These are phyloP conservation scores for Lecanicillium sp. DNA, from an alignment of 2,329 filamentous ascomycete genomes.

Conservation along the genomic window DNA sequence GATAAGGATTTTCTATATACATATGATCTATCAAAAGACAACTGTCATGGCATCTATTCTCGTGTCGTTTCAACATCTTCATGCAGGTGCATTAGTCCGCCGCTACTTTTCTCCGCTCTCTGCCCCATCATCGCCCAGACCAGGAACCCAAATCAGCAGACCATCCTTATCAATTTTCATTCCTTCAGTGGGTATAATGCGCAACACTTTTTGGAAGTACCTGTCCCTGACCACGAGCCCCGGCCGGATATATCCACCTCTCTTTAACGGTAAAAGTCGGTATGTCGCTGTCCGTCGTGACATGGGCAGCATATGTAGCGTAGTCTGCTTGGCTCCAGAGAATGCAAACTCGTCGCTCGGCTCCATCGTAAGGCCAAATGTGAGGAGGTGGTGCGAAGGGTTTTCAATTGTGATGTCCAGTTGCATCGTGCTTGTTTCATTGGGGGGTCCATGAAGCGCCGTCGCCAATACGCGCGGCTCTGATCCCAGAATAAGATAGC, in stretches of 20 bases:
- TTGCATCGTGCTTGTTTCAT: slow-evolving; percentile 33
- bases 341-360: slow-evolving; percentile 90
- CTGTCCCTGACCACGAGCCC: slow-evolving; percentile 75
- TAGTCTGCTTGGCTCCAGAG: slow-evolving; percentile 76
- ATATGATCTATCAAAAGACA: background rate
- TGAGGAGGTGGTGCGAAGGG: slow-evolving; percentile 87
- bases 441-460: slow-evolving; percentile 38
- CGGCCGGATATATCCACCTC: slow-evolving; percentile 64
- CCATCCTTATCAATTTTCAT: slow-evolving; percentile 61
- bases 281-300: slow-evolving; percentile 71
- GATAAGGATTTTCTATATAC: background rate
- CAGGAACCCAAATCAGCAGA: slow-evolving; percentile 55
- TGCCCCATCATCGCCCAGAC: slow-evolving; percentile 23
- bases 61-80: background rate
- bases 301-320: slow-evolving; percentile 75
- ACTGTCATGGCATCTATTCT: background rate
- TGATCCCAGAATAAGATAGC: slow-evolving; percentile 70
- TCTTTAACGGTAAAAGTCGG: slow-evolving; percentile 61
- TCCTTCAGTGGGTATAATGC: slow-evolving; percentile 71
- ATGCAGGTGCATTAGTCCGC: background rate
- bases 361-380: slow-evolving; percentile 89
- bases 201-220: slow-evolving; percentile 87
- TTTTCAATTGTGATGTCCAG: slow-evolving; percentile 74
- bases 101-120: slow-evolving; percentile 18
- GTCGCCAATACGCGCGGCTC: slow-evolving; percentile 79